phyloP scores from a whole-genome alignment of 495 filamentous ascomycete genomes.

The Penicillium longicatenatum region DNA sequence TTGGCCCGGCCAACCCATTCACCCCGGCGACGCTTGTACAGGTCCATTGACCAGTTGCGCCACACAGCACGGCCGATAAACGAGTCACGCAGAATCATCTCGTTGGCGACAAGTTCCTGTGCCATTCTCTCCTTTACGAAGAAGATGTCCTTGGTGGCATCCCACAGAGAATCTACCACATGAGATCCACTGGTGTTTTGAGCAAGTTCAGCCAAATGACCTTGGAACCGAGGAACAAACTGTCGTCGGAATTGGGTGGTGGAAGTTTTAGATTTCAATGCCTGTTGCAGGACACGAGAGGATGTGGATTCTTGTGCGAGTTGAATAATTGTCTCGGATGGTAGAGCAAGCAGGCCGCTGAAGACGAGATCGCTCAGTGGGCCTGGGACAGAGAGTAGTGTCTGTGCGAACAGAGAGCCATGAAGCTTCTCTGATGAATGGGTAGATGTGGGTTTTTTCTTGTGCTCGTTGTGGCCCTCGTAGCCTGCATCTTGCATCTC shows the following conservation, averaged over 20 bases:
- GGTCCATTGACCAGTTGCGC: slow-evolving; percentile 90
- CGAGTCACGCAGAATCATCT: slow-evolving; percentile 68
- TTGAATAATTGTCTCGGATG: slow-evolving; percentile 41
- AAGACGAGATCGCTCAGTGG: slow-evolving; percentile 58
- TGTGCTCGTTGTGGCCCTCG: slow-evolving; percentile 38
- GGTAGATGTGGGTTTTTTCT: slow-evolving; percentile 24
- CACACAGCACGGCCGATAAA: slow-evolving; percentile 80
- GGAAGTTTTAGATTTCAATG: slow-evolving; percentile 60
- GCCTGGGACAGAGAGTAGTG: slow-evolving; percentile 62
- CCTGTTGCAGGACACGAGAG: slow-evolving; percentile 69
- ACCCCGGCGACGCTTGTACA: slow-evolving; percentile 67
- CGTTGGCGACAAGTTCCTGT: slow-evolving; percentile 60
- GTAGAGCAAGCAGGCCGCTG: slow-evolving; percentile 51
- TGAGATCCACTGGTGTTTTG: slow-evolving; percentile 72
- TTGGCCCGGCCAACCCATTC: slow-evolving; percentile 76
- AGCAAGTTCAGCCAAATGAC: slow-evolving; percentile 64
- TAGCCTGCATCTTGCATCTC: slow-evolving; percentile 36
- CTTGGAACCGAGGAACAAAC: slow-evolving; percentile 59
- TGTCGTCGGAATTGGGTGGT: slow-evolving; percentile 61
- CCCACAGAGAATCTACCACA: slow-evolving; percentile 77
- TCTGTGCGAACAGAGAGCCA: slow-evolving; percentile 65
- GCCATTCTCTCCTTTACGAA: slow-evolving; percentile 70
- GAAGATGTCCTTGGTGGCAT: slow-evolving; percentile 62
- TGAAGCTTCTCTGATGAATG: slow-evolving; percentile 56
- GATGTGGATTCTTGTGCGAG: slow-evolving; percentile 63